Conservation (phyloP, 352 stramenopile genomes). For the Phytopythium kandeliae region DNA sequence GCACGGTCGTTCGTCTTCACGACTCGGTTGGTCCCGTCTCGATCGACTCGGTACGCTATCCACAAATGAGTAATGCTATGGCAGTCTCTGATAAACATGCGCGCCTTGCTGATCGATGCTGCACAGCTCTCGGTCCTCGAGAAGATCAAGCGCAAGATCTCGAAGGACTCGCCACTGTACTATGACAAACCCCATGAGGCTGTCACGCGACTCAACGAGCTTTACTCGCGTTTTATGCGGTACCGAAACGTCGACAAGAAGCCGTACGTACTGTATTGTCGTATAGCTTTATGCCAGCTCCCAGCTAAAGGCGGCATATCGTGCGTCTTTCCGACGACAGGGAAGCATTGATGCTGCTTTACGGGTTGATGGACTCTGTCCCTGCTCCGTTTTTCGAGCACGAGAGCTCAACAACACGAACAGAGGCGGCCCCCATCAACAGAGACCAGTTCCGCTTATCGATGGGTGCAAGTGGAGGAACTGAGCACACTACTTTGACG, state of each 20-base stretch:
- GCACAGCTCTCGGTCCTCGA: constrained; percentile 59
- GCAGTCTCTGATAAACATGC: no score
- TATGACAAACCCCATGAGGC: constrained; percentile 36
- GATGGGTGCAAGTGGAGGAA: neutral
- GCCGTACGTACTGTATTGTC: constrained; percentile 36
- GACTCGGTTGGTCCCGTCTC: constrained; percentile 24
- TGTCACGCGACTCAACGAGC: constrained; percentile 54
- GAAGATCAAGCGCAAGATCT: constrained; percentile 75
- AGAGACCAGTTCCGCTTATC: constrained; percentile 5
- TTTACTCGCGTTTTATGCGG: constrained; percentile 75
- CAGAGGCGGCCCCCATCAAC: constrained; percentile 3
- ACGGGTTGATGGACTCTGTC: constrained; percentile 59
- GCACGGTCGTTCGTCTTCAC: constrained; percentile 47
- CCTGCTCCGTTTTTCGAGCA: constrained; percentile 6
- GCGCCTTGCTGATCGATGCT: no score
- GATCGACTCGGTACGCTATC: constrained; percentile 37
- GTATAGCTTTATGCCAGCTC: no score
- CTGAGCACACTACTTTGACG: neutral
- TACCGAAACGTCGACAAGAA: constrained; percentile 73
- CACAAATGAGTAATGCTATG: no score
- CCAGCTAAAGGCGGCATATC: no score
- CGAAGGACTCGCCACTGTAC: constrained; percentile 30
- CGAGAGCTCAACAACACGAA: neutral
- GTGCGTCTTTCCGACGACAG: constrained; percentile 12
- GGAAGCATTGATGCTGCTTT: constrained; percentile 59